A percentile compares a stretch with the other conserved stretches of the same genome.
These are phyloP conservation scores for Malassezia brasiliensis DNA, from an alignment of 1,284 basidiomycete species.

Conservation along the genomic window DNA sequence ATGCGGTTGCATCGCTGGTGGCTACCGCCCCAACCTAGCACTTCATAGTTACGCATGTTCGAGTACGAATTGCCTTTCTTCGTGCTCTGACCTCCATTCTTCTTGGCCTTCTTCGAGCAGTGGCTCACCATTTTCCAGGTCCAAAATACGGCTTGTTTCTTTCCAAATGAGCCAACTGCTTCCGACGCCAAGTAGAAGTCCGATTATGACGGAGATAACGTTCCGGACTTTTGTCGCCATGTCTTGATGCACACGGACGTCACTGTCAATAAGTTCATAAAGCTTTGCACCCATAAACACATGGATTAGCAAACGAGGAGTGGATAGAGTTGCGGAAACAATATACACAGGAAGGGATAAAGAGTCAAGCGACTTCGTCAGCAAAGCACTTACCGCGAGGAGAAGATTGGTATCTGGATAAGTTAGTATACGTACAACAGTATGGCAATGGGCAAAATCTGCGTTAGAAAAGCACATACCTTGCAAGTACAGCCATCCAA, in stretches of 20 bases:
- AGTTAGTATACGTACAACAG: constrained; percentile 10
- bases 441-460: constrained; percentile 42
- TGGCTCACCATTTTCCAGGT: neutral
- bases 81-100: neutral
- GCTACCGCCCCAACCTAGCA: neutral
- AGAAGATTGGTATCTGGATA: constrained; percentile 24
- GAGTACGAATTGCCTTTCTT: neutral
- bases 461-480: constrained; percentile 11
- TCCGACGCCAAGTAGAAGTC: neutral
- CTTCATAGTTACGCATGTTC: neutral
- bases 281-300: constrained; percentile 38
- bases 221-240: constrained; percentile 22
- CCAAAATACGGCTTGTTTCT: neutral
- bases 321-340: constrained; percentile 30
- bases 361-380: constrained; percentile 23
- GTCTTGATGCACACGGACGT: constrained; percentile 23
- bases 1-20: constrained; percentile 53
- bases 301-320: constrained; percentile 42
- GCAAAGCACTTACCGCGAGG: constrained; percentile 17
- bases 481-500: constrained; percentile 35
- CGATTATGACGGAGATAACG: constrained; percentile 23
- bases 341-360: constrained; percentile 27
- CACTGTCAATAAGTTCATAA: constrained; percentile 33
- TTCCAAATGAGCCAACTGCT: constrained; percentile 14
- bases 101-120: neutral